Conservation (phyloP, 768 basidiomycete genomes). For the Lactarius pseudohatsudake region DNA sequence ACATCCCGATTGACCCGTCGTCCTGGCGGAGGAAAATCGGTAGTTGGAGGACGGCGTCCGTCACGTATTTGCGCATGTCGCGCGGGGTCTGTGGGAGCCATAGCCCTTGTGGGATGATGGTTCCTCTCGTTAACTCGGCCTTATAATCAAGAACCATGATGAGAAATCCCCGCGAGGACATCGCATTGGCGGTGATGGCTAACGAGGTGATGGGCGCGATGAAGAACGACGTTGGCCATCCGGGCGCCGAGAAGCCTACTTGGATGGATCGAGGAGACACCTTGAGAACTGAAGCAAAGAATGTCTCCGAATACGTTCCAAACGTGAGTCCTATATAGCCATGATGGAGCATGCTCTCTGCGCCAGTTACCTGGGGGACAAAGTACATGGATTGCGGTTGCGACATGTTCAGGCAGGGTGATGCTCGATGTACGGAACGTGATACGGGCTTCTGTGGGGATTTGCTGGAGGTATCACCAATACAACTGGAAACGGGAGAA, state of each 20-base stretch:
- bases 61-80: conserved; percentile 27
- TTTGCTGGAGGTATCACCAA: background rate
- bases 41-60: conserved; percentile 24
- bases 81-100: conserved; percentile 27
- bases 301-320: conserved; percentile 15
- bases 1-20: conserved; percentile 26
- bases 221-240: conserved; percentile 24
- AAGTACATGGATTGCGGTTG: background rate
- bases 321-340: conserved; percentile 24
- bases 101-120: conserved; percentile 23
- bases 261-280: conserved; percentile 18
- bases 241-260: conserved; percentile 22
- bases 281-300: conserved; percentile 18
- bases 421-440: background rate
- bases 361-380: conserved; percentile 10
- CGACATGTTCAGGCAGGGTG: background rate
- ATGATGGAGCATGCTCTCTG: conserved; percentile 20
- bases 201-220: conserved; percentile 12
- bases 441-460: background rate
- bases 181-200: conserved; percentile 17
- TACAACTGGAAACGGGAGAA: conserved; percentile 2
- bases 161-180: conserved; percentile 22
- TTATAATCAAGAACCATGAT: conserved; percentile 27
- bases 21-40: conserved; percentile 29
- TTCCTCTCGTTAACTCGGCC: conserved; percentile 17